Evolutionary conservation across 192 early-diverging fungal genomes (phyloP), one percentile per base, ranked within the genome.

Genomic region (Phycomyces nitens): DNA sequence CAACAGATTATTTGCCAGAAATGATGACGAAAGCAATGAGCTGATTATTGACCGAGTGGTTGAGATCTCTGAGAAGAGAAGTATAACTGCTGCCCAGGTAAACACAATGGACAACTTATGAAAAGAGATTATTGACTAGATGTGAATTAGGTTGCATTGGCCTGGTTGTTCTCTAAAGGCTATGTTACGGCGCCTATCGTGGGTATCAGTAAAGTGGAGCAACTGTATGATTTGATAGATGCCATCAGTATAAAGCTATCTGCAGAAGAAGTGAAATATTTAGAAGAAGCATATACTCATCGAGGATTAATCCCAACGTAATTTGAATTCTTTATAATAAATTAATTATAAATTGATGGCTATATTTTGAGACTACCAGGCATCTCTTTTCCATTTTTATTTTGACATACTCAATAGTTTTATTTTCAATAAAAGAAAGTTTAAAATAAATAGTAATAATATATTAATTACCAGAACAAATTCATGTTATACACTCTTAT

Each of bases 201-300:
- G n/a, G 71, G 66, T 10, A 22, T 62, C 56, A 58, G 64, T 20
- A 68, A 68, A 29, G 56, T 55, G 8, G 52, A 34, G 8, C 60
- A 73, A 23, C 41, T 73, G n/a, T 6, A 51, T 9, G 71, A 73
- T 68, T 61, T 61, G 9, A 44, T 68, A 8, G 23, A 54, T 15
- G 49, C 66, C 11, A 49, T 72, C 15, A 29, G 56, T 9, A 27
- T 66, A 5, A 61, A 66, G 21, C 29, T 66, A 16, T 53, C 71
- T 2, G 61, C 50, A 2, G 71, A 73, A 43, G 71, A 73, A 29
- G 23, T 53, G 29, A 42, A 38, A 16, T 53, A 44, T 40, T 53
- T 73, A 22, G 70, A 71, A 50, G 63, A 64, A 18, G 18, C 16
- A 2, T 57, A 57, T n/a, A 56, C 53, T 29, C 60, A 51, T 40